Conservation (phyloP, 352 stramenopile genomes). For the Phytophthora hybrid region DNA sequence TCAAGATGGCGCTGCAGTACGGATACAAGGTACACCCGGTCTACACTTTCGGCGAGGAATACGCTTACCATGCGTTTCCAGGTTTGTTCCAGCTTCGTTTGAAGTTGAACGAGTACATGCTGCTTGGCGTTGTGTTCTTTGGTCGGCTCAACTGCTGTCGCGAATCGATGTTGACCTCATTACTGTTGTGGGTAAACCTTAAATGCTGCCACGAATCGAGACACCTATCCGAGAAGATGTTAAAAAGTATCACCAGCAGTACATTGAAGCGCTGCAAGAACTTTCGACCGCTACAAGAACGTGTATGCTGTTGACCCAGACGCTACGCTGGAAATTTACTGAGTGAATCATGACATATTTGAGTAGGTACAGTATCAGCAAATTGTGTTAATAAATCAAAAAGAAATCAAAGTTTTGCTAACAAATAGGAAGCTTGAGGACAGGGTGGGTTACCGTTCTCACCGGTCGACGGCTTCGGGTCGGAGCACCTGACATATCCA, state of each 20-base stretch:
- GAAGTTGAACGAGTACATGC: slow-evolving; percentile 80
- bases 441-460: no score
- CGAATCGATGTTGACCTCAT: slow-evolving; percentile 69
- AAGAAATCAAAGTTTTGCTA: no score
- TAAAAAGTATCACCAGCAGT: slow-evolving; percentile 89
- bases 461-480: no score
- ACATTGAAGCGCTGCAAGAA: slow-evolving; percentile 77
- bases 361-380: no score
- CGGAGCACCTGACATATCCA: no score
- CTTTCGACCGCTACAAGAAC: slow-evolving; percentile 91
- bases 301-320: slow-evolving; percentile 78
- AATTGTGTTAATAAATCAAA: no score
- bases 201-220: slow-evolving; percentile 88
- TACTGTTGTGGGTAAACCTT: slow-evolving; percentile 85
- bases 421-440: no score
- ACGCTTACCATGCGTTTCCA: slow-evolving; percentile 85
- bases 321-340: slow-evolving; percentile 63
- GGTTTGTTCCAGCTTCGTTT: slow-evolving; percentile 78
- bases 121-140: slow-evolving; percentile 82
- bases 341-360: slow-evolving; percentile 6
- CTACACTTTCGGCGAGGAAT: slow-evolving; percentile 93
- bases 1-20: slow-evolving; percentile 92
- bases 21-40: slow-evolving; percentile 89
- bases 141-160: slow-evolving; percentile 80
- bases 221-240: slow-evolving; percentile 91